Evolutionary conservation across 2,329 filamentous ascomycete genomes (phyloP), one percentile per base, ranked within the genome.

Genomic region (Elsinoe batatas): DNA sequence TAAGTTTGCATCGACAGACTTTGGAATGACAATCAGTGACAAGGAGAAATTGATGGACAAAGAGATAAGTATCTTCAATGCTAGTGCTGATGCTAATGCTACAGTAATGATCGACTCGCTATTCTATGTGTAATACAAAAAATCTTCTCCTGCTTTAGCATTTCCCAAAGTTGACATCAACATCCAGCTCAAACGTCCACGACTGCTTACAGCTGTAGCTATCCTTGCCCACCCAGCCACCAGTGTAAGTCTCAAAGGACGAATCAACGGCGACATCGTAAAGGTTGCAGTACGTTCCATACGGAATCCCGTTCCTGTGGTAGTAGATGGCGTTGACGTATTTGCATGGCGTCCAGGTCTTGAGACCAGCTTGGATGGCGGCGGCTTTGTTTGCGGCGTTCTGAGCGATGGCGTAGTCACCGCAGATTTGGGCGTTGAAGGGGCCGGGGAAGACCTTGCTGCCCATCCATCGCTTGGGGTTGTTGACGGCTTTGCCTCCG

Each of bases 401-500:
- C 58, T 64, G 62, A 33, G 60, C 56, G 22, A 57, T 32, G 30
- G 58, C 60, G 57, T 63, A 63, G 57, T 61, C 54, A 35, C 57
- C 57, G 62, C 66, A 68, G 57, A 63, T 46, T 30, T 61, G 54
- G 5, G 65, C 61, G 59, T 67, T 61, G 64, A 59, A 68, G 11
- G 64, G 64, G 13, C 66, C 65, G 1, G 65, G 64, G 60, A 66
- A 67, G 62, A 67, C 67, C 36, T 62, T 59, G 53, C 58, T 54
- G 54, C 65, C 64, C 42, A 67, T 58, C 32, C 36, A 54, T 53
- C 62, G 58, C 32, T 57, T 57, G 18, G 57, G 51, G 38, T 53
- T 56, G 26, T 59, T 58, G 54, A 59, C 56, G 11, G 59, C 59
- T 26, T 59, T 60, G 40, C 56, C 56, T 11, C 59, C 59, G 43